phyloP scores from a whole-genome alignment of 2,329 filamentous ascomycete genomes.

The Talaromyces sp. region DNA sequence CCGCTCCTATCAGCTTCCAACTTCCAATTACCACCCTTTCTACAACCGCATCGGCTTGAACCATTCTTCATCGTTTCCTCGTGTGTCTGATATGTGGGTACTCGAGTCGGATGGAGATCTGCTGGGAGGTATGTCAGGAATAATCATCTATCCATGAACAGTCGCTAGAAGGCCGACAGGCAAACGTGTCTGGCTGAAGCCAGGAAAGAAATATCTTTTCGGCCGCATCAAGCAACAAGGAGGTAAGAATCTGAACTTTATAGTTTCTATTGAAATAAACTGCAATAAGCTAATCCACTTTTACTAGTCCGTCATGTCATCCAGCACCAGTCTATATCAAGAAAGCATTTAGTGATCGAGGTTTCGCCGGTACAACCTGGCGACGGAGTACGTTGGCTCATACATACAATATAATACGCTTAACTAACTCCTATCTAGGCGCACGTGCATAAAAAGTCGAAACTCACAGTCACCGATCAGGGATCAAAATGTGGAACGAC shows the following conservation, averaged over 20 bases:
- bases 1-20: slow-evolving; percentile 1
- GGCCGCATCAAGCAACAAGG: slow-evolving; percentile 66
- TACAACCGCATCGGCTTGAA: neutral
- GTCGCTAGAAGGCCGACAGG: slow-evolving; percentile 39
- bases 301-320: slow-evolving; percentile 62
- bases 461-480: slow-evolving; percentile 69
- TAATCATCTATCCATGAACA: neutral
- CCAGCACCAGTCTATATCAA: slow-evolving; percentile 75
- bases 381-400: slow-evolving; percentile 54
- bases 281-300: neutral
- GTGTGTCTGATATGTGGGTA: slow-evolving; percentile 54
- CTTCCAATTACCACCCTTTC: neutral
- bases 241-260: slow-evolving; percentile 37
- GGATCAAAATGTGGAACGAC: slow-evolving; percentile 79
- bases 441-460: slow-evolving; percentile 60
- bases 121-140: slow-evolving; percentile 32
- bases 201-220: slow-evolving; percentile 79
- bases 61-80: neutral
- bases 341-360: slow-evolving; percentile 77
- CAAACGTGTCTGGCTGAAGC: slow-evolving; percentile 75
- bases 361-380: slow-evolving; percentile 61
- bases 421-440: slow-evolving; percentile 42
- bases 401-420: neutral
- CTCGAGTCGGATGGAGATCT: slow-evolving; percentile 50
- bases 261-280: neutral